Percentiles rank a stretch among this genome's conserved stretches.
Conservation (phyloP, 73 alveolate genomes). For the Tetrahymena elliotti region DNA sequence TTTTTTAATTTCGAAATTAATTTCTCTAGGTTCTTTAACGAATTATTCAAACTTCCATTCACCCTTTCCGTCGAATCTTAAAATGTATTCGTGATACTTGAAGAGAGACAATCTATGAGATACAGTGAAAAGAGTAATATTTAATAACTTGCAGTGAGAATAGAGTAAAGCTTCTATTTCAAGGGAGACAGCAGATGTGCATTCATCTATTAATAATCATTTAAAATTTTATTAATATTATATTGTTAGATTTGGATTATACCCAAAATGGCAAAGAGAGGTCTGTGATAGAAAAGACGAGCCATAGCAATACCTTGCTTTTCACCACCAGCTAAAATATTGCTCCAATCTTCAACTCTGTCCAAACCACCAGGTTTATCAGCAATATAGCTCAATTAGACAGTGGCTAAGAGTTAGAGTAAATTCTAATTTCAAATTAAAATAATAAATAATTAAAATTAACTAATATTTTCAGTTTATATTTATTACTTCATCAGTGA, state of each 20-base stretch:
- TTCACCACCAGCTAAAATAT: constrained; percentile 86
- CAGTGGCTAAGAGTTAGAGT: constrained; percentile 54
- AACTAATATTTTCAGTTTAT: too few relatives aligned
- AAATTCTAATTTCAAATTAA: constrained; percentile 27
- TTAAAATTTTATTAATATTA: neutral
- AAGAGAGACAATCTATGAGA: constrained; percentile 78
- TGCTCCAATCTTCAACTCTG: constrained; percentile 74
- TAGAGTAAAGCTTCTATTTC: constrained; percentile 81
- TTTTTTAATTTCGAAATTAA: neutral
- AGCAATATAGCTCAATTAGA: constrained; percentile 62
- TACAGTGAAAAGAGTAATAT: constrained; percentile 87
- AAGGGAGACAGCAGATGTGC: constrained; percentile 81
- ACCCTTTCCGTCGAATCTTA: constrained; percentile 71
- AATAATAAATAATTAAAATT: neutral
- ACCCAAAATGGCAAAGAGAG: constrained; percentile 77
- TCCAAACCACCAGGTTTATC: constrained; percentile 81
- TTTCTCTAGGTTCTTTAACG: constrained; percentile 2
- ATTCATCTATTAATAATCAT: constrained; percentile 54
- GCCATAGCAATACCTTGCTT: constrained; percentile 93
- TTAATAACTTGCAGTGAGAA: constrained; percentile 60
- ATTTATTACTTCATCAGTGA: constrained; percentile 1
- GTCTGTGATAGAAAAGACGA: constrained; percentile 83
- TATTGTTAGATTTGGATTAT: neutral
- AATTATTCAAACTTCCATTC: constrained; percentile 23
- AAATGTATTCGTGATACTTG: constrained; percentile 81